Conservation (phyloP, 2,329 filamentous ascomycete genomes). For the Trichophaea hybrida region DNA sequence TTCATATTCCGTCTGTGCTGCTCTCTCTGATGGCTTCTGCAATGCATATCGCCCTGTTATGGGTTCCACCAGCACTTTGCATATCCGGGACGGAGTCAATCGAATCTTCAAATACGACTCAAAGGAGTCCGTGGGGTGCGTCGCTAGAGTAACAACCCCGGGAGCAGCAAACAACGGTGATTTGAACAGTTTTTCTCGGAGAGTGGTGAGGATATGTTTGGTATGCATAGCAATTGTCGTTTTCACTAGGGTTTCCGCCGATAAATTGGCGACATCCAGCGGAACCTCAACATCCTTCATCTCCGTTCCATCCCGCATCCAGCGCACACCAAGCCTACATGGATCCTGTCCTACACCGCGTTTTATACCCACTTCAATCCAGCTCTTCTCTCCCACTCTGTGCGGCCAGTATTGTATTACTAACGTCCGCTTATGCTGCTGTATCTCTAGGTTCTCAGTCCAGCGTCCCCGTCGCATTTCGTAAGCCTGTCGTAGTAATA, state of each 20-base stretch:
- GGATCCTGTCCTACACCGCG: conserved; percentile 43
- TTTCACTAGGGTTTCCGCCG: conserved; percentile 58
- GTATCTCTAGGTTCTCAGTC: conserved; percentile 62
- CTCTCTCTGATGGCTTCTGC: conserved; percentile 46
- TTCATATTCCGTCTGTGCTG: conserved; percentile 45
- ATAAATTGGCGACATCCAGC: conserved; percentile 53
- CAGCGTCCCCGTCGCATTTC: conserved; percentile 57
- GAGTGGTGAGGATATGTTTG: conserved; percentile 52
- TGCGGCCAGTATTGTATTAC: conserved; percentile 83
- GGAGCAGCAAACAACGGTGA: conserved; percentile 46
- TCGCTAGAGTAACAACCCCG: conserved; percentile 42
- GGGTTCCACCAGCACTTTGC: conserved; percentile 56
- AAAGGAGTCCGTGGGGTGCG: conserved; percentile 46
- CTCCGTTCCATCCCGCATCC: conserved; percentile 73
- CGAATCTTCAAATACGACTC: conserved; percentile 55
- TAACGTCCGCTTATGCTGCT: conserved; percentile 65
- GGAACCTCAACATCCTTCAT: conserved; percentile 52
- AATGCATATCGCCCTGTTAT: conserved; percentile 64
- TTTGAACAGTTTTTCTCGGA: conserved; percentile 45
- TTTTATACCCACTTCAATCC: conserved; percentile 74
- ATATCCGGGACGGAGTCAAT: conserved; percentile 47
- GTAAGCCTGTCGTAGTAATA: conserved; percentile 62
- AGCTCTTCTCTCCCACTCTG: conserved; percentile 57
- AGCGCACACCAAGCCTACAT: conserved; percentile 51
- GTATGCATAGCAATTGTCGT: conserved; percentile 62